Evolutionary conservation across 2,329 filamentous ascomycete species (phyloP).

Genomic region (Diaporthe longicolla): DNA sequence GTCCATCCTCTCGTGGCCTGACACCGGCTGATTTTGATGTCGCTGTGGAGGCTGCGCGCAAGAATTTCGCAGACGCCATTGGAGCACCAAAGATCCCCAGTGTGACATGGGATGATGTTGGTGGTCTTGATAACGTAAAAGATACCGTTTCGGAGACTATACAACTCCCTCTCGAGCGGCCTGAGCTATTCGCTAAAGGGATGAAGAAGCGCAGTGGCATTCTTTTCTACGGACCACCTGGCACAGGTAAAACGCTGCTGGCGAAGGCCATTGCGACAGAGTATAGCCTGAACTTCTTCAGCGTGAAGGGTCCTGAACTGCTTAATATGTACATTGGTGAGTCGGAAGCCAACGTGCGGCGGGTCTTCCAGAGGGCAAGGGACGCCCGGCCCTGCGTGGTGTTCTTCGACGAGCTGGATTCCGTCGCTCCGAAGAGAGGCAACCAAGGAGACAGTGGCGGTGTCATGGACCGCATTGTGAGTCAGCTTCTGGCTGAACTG

Average conservation of each 20-base stretch:
- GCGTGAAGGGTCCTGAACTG: conserved; percentile 90
- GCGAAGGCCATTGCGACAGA: conserved; percentile 95
- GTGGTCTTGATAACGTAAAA: conserved; percentile 93
- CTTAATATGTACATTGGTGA: conserved; percentile 98
- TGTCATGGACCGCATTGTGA: conserved; percentile 98
- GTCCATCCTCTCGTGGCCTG: conserved; percentile 81
- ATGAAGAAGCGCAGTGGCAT: conserved; percentile 99
- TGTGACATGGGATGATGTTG: conserved; percentile 96
- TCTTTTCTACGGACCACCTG: conserved; percentile 90
- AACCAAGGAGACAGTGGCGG: conserved; percentile 98
- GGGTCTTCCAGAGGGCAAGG: conserved; percentile 88
- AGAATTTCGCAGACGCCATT: conserved; percentile 98
- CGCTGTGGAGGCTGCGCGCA: conserved; percentile 95
- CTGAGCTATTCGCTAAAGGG: conserved; percentile 94
- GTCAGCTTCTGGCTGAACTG: conserved; percentile 92
- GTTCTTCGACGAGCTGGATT: conserved; percentile 94
- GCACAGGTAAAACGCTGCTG: conserved; percentile 92
- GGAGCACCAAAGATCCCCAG: conserved; percentile 98
- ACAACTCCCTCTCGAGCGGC: conserved; percentile 89
- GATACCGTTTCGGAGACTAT: conserved; percentile 98
- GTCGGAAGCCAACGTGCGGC: conserved; percentile 90
- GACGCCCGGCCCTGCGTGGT: conserved; percentile 91
- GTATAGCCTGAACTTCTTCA: conserved; percentile 95
- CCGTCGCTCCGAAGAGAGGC: conserved; percentile 94
- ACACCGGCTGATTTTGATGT: conserved; percentile 88